phyloP scores from a whole-genome alignment of 2,329 filamentous ascomycete genomes.

The Sarocladiaceae sp. region DNA sequence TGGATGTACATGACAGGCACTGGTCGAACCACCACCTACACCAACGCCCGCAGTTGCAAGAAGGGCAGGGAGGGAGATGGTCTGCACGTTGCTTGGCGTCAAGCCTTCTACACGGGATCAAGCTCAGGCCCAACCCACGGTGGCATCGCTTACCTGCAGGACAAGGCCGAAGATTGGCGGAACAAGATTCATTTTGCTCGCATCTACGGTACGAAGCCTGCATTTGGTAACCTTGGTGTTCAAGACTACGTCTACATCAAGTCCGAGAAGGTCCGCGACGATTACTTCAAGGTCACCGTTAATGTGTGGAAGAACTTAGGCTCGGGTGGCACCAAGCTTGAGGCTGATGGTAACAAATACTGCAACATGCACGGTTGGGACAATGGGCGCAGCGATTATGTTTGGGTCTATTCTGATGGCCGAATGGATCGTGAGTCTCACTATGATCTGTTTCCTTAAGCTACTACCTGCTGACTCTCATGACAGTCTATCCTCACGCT shows the following conservation, averaged over 20 bases:
- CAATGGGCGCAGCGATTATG: constrained; percentile 13
- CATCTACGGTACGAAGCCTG: background rate
- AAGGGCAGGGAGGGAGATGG: background rate
- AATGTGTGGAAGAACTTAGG: constrained; percentile 15
- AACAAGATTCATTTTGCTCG: background rate
- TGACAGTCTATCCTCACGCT: background rate
- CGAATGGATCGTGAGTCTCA: too few relatives aligned
- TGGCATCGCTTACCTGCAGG: too few relatives aligned
- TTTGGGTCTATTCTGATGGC: constrained; percentile 13
- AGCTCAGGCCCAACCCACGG: background rate
- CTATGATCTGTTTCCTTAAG: too few relatives aligned
- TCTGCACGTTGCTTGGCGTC: background rate
- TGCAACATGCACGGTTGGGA: constrained; percentile 17
- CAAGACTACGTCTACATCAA: constrained; percentile 12
- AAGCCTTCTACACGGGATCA: background rate
- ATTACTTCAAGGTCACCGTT: background rate
- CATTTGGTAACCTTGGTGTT: constrained; percentile 4
- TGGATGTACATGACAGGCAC: background rate
- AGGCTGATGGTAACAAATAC: constrained; percentile 13
- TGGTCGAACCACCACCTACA: background rate
- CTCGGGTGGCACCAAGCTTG: constrained; percentile 13
- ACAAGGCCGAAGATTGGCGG: background rate
- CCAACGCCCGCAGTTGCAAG: background rate
- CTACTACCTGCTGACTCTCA: too few relatives aligned
- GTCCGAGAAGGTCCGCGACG: background rate